Conservation (phyloP, 192 early-diverging fungal genomes). For the Podila horticola region DNA sequence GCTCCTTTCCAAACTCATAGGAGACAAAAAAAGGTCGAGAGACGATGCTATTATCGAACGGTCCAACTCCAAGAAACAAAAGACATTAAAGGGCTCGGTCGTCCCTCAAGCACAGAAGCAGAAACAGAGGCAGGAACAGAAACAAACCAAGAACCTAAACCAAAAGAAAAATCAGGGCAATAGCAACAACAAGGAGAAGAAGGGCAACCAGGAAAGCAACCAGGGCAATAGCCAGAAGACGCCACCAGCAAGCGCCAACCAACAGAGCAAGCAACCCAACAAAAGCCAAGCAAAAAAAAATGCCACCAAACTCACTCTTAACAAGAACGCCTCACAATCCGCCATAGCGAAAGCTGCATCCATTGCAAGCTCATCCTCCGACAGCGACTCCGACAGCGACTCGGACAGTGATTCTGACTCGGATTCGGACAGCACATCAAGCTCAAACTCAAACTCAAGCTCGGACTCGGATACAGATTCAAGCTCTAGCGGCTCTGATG, state of each 20-base stretch:
- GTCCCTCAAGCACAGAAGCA: neutral
- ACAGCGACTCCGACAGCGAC: neutral
- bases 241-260: neutral
- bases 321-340: neutral
- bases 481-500: neutral
- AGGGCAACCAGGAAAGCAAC: neutral
- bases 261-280: neutral
- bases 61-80: neutral
- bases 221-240: neutral
- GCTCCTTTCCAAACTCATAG: neutral
- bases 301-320: neutral
- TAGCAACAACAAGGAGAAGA: neutral
- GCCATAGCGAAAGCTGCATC: neutral
- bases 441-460: neutral
- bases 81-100: neutral
- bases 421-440: neutral
- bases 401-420: slow-evolving; percentile 5
- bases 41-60: neutral
- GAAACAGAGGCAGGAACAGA: neutral
- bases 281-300: no score
- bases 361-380: slow-evolving; percentile 9
- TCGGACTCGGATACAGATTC: slow-evolving; percentile 19
- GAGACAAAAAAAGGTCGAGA: slow-evolving; percentile 19
- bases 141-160: neutral
- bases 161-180: neutral